A percentile compares a stretch with the other conserved stretches of the same genome.
Evolutionary conservation across 257 asterid species (phyloP).

Genomic region (Jacaranda mimosifolia): DNA sequence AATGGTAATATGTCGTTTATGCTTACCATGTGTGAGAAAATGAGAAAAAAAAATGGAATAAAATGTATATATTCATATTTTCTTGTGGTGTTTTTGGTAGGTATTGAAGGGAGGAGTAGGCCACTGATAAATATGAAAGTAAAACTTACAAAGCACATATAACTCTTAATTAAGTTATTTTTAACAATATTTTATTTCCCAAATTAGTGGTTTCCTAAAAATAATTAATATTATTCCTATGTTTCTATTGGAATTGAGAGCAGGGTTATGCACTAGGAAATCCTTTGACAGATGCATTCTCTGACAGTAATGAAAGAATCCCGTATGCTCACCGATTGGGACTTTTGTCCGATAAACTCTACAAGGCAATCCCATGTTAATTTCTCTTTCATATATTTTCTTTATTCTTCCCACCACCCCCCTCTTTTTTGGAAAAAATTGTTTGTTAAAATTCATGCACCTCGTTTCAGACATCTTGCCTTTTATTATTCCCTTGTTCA

Average conservation of each 20-base stretch:
- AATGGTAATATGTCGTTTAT: neutral
- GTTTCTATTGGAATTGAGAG: neutral
- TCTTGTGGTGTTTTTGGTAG: constrained; percentile 4
- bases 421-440: too few species aligned
- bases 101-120: constrained; percentile 5
- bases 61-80: too few species aligned
- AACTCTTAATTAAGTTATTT: neutral
- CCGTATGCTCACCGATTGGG: constrained; percentile 40
- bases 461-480: too few species aligned
- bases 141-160: neutral
- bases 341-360: constrained; percentile 34
- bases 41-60: too few species aligned
- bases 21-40: neutral
- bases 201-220: neutral
- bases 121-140: constrained; percentile 27
- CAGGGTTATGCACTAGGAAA: constrained; percentile 41
- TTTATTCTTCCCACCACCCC: too few species aligned
- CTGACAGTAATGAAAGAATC: constrained; percentile 19
- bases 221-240: too few species aligned
- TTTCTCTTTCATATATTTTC: too few species aligned
- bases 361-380: constrained; percentile 15
- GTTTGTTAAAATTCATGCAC: too few species aligned
- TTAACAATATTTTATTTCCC: neutral
- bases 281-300: constrained; percentile 1
- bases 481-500: too few species aligned